These are phyloP conservation scores for Candida rishiriensis DNA, from an alignment of 805 yeast genomes.

Conservation along the genomic window DNA sequence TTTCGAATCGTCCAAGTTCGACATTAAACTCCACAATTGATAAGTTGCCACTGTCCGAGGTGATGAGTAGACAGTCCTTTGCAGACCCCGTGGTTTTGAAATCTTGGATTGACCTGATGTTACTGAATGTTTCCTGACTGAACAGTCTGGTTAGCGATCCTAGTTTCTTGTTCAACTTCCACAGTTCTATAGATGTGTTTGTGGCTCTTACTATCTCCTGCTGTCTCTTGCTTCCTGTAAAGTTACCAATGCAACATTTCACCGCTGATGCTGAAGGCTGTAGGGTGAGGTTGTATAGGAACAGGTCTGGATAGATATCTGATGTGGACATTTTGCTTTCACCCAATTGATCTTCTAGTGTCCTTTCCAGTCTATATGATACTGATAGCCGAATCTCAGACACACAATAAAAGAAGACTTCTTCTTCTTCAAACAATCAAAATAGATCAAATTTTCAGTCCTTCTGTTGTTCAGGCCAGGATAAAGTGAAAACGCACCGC, in stretches of 20 bases:
- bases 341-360: no score
- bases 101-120: constrained; percentile 48
- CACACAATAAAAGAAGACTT: no score
- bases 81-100: constrained; percentile 50
- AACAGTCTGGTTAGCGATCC: constrained; percentile 48
- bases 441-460: no score
- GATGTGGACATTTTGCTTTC: constrained; percentile 2
- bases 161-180: constrained; percentile 46
- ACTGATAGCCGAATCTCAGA: no score
- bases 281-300: constrained; percentile 69
- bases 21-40: constrained; percentile 37
- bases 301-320: constrained; percentile 33
- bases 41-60: constrained; percentile 79
- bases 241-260: constrained; percentile 62
- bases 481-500: no score
- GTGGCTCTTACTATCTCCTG: constrained; percentile 64
- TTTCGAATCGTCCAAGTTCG: constrained; percentile 30
- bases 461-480: no score
- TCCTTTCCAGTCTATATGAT: no score
- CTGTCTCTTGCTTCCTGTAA: constrained; percentile 46
- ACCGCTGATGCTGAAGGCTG: constrained; percentile 51
- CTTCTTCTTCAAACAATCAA: no score
- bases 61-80: constrained; percentile 56
- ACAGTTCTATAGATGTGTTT: constrained; percentile 49
- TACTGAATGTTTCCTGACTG: constrained; percentile 50